phyloP scores from a whole-genome alignment of 2,329 filamentous ascomycete species.

The Plectosphaerella cucumerina region DNA sequence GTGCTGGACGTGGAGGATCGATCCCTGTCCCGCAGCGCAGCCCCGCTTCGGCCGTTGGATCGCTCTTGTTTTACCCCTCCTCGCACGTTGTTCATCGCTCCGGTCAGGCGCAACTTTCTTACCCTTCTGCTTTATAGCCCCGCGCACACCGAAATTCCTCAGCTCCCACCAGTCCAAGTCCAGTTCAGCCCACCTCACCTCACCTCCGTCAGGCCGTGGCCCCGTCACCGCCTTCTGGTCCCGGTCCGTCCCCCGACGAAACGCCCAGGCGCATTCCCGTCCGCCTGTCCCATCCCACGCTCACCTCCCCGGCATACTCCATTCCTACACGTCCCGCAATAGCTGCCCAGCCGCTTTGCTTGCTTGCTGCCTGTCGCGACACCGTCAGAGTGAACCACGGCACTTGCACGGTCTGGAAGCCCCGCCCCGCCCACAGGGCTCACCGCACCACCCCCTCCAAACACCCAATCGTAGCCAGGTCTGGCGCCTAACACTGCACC shows the following conservation, averaged over 20 bases:
- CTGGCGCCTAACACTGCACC: neutral
- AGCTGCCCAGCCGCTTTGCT: conserved; percentile 10
- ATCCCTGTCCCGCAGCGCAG: too few species aligned
- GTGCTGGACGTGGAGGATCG: too few species aligned
- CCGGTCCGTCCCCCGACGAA: conserved; percentile 5
- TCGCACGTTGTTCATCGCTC: too few species aligned
- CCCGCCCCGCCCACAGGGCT: neutral
- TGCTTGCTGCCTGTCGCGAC: too few species aligned
- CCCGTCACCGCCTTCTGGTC: conserved; percentile 4
- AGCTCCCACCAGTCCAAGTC: neutral
- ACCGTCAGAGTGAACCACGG: too few species aligned
- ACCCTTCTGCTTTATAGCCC: too few species aligned
- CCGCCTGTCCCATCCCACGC: too few species aligned
- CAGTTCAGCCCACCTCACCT: neutral
- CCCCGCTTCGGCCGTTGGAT: too few species aligned
- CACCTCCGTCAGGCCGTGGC: neutral
- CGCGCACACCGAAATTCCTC: neutral
- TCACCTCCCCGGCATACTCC: too few species aligned
- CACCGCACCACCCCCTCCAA: neutral
- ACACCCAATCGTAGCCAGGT: neutral
- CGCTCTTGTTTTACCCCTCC: too few species aligned
- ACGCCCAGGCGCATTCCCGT: conserved; percentile 3
- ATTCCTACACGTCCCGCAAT: conserved; percentile 14
- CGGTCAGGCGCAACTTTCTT: too few species aligned
- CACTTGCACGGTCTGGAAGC: too few species aligned